Evolutionary conservation across 1,139 yeast genomes (phyloP), one percentile per base, ranked within the genome.

Genomic region (Meyerozyma carpophila): DNA sequence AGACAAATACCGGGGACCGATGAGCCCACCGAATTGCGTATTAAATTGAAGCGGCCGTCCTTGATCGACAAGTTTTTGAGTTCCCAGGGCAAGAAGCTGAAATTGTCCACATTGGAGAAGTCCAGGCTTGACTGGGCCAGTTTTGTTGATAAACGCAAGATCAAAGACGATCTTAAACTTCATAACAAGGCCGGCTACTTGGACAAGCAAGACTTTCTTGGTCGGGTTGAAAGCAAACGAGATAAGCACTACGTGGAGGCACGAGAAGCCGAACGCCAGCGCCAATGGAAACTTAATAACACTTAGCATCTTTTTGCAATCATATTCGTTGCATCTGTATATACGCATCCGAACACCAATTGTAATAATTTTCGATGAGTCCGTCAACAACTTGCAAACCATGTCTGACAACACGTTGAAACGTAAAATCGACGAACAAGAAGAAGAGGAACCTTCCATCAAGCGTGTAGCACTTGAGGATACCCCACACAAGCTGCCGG

Each of bases 61-160:
- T 65, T 91, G 40, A 70, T 90, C 26, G 97, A 89, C 53, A 89
- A 70, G 54, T 71, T 72, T 43, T 48, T 72, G 38, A 45, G 58
- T 3, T 44, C 62, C 0, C 58, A 57, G 31, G 67, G 70, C 7
- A 68, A 67, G 48, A 63, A 64, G 46, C 81, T 82, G 40, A 91
- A 90, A 61, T 71, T 94, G 48, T 87, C 95, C 16, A 94, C 98
- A 0, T 69, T 93, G 49, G 98, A 94, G 61, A 93, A 93, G 62
- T 87, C 96, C 2, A 74, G 95, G 48, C 73, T 93, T 46, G 98
- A 93, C 62, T 93, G 98, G 96, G 95, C 96, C 1, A 81, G 89
- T 47, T 91, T 87, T 66, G 97, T 94, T 18, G 98, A 93, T 63
- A 75, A 84, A 53, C 82, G 84, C 50, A 90, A 91, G 47, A 82